Base-by-base conservation (phyloP, 139 green algal species). In the Edaphochlamys debaryana region DNA sequence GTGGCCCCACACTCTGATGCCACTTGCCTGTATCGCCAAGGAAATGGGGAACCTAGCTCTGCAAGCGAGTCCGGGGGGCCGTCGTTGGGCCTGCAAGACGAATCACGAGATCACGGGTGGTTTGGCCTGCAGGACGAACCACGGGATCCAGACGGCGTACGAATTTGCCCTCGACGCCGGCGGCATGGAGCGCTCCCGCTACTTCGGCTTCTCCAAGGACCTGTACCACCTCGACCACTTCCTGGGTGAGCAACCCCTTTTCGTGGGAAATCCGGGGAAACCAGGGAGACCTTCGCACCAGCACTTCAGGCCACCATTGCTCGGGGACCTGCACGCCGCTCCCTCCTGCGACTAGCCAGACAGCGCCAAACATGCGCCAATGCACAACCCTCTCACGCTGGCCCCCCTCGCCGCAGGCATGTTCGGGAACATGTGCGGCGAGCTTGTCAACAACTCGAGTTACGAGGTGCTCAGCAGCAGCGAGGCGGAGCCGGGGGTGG, bases 221-320 rank as follows among this genome's bases (percentile, higher is more conserved):
- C 79, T 96, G 17, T 96, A 96, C 70, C 94, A 97, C 68, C 87
- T 93, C 15, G 94, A 97, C 79, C 94, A 97, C 67, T 97, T 96
- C 74, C 70, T 93, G 66, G 79, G 79, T 87, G 38, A 27, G 75
- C 34, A 2, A 15, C 36, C n/a, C 62, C 62, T 9, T 38, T 38
- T 19, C 54, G 30, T 27, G 4, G 30, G 19, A 17, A 63, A 27
- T 63, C 54, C 48, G 15, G 48, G 48, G 11, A 15, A 15, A 15
- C 11, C 9, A 54, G 48, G 48, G 48, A 15, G 9, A 15, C 48
- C 11, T 54, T 9, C 48, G 48, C 9, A 15, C 48, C 11, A 54
- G 48, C 48, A 11, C 11, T 54, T 11, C 48, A 54, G 48, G 48
- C 11, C 48, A 15, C 15, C 11, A 23, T 11, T 23, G 48, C 48